A percentile compares a stretch with the other conserved stretches of the same genome.
These are phyloP conservation scores for Fennellomyces sp. DNA, from an alignment of 371 early-diverging fungal genomes.

Conservation along the genomic window DNA sequence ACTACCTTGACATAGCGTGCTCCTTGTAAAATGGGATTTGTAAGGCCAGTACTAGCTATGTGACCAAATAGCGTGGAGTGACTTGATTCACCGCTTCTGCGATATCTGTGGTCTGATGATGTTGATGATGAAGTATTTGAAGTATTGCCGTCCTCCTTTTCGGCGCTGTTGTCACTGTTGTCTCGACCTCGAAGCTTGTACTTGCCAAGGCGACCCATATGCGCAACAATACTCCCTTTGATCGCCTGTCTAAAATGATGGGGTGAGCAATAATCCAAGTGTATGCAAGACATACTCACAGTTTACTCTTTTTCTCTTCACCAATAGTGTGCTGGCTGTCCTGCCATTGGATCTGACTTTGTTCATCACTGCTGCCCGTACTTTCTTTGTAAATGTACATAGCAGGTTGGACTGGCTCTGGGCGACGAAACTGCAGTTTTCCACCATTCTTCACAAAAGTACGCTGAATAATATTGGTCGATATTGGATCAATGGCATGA, in stretches of 20 bases:
- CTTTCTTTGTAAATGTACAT: slow-evolving; percentile 6
- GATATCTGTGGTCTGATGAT: background rate
- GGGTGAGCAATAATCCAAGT: too few relatives aligned
- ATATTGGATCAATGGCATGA: slow-evolving; percentile 1
- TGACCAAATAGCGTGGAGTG: background rate
- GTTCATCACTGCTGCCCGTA: background rate
- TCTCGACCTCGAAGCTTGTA: background rate
- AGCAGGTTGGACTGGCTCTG: background rate
- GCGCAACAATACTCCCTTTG: background rate
- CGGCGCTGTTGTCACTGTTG: background rate
- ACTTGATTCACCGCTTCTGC: slow-evolving; percentile 12
- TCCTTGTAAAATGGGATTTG: slow-evolving; percentile 20
- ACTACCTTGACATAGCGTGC: slow-evolving; percentile 44
- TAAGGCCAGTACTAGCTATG: background rate
- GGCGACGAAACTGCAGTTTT: background rate
- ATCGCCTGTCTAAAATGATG: background rate
- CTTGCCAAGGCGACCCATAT: background rate
- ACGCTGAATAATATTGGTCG: background rate
- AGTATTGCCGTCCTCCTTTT: background rate
- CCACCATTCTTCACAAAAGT: background rate
- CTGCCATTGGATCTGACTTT: background rate
- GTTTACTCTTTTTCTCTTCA: background rate
- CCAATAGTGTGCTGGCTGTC: background rate
- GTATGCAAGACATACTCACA: too few relatives aligned
- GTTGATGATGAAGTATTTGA: background rate